Evolutionary conservation across 2,329 filamentous ascomycete species (phyloP), one percentile per base, ranked within the genome.

Genomic region (Tolypocladium tropicale): DNA sequence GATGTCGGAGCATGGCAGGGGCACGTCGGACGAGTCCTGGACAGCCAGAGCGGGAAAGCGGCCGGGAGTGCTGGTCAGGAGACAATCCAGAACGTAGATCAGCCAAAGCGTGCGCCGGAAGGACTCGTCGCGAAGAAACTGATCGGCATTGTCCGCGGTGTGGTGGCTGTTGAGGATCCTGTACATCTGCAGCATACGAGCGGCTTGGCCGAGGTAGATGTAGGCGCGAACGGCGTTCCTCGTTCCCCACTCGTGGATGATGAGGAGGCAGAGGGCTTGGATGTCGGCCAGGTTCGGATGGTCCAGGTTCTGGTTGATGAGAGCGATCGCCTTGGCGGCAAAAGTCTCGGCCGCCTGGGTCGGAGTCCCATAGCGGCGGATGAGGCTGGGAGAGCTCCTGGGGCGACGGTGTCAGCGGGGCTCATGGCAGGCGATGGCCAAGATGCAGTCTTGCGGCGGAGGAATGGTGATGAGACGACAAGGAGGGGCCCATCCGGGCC

Each of bases 111-210:
- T 83, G 37, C 81, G 80, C 53, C 81, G 79, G 66, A 83, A 80
- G 0, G 80, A 81, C 66, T 84, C 81, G 52, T 84, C 80, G 60
- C 81, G 78, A 14, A 83, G 75, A 64, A 84, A 84, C 62, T 80
- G 78, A 61, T 83, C 80, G n/a, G 77, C 62, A 36, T 69, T 75
- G 43, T 80, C 78, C 18, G 75, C 72, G 46, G 73, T 69, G 60
- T 80, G 76, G 61, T 82, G 80, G 43, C 74, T 75, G 61, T 82
- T 79, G 50, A 84, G 76, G 56, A 84, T 79, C 59, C 80, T 76
- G 62, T 79, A 83, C 81, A 84, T 84, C 70, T 84, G 81, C 34
- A 81, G 76, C 80, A 84, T 83, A 57, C 81, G 79, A n/a, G 80
- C 77, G 34, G 81, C 81, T 65, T 84, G 81, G 60, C 81, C 81